A percentile compares a stretch with the other conserved stretches of the same genome.
Evolutionary conservation across 257 asterid species (phyloP).

Genomic region (Cordia subcordata): DNA sequence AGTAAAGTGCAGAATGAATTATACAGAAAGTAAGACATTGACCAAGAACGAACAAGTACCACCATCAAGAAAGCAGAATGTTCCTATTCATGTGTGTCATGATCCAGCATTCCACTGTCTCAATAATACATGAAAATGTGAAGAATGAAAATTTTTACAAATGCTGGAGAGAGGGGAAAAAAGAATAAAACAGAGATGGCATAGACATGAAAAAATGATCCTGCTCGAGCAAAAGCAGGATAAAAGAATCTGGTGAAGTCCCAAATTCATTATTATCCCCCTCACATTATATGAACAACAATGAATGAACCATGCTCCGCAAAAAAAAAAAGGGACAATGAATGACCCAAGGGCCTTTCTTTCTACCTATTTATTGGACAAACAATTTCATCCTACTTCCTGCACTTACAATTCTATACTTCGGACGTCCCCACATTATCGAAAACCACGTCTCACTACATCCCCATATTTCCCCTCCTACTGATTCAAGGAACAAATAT

Average conservation of each 20-base stretch:
- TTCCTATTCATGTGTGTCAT: no score
- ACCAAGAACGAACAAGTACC: no score
- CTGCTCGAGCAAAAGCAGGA: constrained; percentile 16
- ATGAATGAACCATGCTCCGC: constrained; percentile 27
- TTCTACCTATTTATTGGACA: constrained; percentile 33
- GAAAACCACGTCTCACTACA: not conserved
- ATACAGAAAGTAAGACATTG: no score
- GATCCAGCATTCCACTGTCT: no score
- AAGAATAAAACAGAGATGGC: not conserved
- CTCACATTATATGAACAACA: constrained; percentile 13
- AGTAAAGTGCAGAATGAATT: no score
- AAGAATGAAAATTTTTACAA: no score
- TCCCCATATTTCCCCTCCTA: not conserved
- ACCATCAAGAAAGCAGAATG: no score
- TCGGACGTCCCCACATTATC: no score
- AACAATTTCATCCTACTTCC: constrained; percentile 23
- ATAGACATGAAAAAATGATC: not conserved
- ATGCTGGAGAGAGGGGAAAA: not conserved
- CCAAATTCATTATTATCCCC: constrained; percentile 10
- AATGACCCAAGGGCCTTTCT: no score
- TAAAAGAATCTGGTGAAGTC: constrained; percentile 9
- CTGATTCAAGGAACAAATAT: not conserved
- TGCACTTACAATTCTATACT: constrained; percentile 15
- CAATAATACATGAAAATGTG: no score
- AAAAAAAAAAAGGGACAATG: no score